These are phyloP conservation scores for Aspergillus flavus DNA, from an alignment of 2,329 filamentous ascomycete species.

Conservation along the genomic window DNA sequence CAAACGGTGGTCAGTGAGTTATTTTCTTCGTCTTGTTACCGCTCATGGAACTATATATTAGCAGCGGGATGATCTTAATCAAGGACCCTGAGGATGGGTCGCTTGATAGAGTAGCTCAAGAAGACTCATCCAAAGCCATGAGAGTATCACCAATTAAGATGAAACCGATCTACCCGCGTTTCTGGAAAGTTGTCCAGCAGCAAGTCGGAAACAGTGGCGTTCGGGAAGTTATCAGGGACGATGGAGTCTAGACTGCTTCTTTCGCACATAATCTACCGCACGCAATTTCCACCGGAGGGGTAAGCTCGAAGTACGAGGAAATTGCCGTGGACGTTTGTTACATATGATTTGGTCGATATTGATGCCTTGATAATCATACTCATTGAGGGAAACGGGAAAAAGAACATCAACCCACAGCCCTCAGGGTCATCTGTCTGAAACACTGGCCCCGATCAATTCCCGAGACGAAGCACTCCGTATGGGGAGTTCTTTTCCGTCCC, in stretches of 20 bases:
- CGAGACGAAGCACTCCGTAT: neutral
- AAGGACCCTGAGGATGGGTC: neutral
- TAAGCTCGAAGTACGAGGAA: neutral
- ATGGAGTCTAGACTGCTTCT: neutral
- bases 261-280: neutral
- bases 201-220: neutral
- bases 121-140: neutral
- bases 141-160: neutral
- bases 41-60: neutral
- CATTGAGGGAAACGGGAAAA: neutral
- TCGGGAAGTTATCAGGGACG: neutral
- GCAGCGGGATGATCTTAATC: constrained; percentile 1
- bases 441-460: constrained; percentile 2
- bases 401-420: neutral
- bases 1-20: neutral
- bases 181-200: neutral
- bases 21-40: neutral
- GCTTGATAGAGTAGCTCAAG: neutral
- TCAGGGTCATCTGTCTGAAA: constrained; percentile 10
- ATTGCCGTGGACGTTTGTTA: neutral
- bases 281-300: neutral
- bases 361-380: neutral
- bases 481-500: neutral
- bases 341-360: neutral
- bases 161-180: constrained; percentile 5